These are phyloP conservation scores for Scenedesmus sp. DNA, from an alignment of 163 green algal species.

Conservation along the genomic window DNA sequence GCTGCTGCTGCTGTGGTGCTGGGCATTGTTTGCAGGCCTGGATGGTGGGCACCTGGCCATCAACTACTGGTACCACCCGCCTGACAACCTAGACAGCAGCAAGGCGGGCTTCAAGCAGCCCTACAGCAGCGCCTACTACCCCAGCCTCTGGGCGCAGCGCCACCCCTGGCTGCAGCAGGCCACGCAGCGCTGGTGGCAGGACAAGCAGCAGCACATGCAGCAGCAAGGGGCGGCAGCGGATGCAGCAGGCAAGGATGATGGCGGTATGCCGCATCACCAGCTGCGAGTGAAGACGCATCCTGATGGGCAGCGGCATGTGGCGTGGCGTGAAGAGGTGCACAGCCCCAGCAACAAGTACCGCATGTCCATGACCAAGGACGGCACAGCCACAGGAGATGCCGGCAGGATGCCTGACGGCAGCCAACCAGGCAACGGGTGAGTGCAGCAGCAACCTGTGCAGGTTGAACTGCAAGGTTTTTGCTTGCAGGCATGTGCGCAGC, in stretches of 20 bases:
- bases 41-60: slow-evolving; percentile 75
- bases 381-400: slow-evolving; percentile 29
- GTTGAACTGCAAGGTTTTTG: background rate
- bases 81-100: slow-evolving; percentile 74
- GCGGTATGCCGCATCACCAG: background rate
- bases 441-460: background rate
- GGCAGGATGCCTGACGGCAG: background rate
- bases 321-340: slow-evolving; percentile 4
- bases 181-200: background rate
- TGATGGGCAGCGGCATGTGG: background rate
- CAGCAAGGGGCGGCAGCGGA: background rate
- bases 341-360: slow-evolving; percentile 39
- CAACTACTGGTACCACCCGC: slow-evolving; percentile 89
- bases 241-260: background rate
- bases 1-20: slow-evolving; percentile 2
- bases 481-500: background rate
- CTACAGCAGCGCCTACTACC: slow-evolving; percentile 68
- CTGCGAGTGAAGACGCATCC: background rate
- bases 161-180: slow-evolving; percentile 33
- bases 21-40: background rate
- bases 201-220: slow-evolving; percentile 1
- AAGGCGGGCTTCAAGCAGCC: slow-evolving; percentile 60
- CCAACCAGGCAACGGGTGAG: slow-evolving; percentile 4
- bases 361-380: slow-evolving; percentile 13
- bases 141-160: slow-evolving; percentile 27